Evolutionary conservation across 306 rosid species (phyloP), one percentile per base, ranked within the genome.

Genomic region (Castanea sativa): DNA sequence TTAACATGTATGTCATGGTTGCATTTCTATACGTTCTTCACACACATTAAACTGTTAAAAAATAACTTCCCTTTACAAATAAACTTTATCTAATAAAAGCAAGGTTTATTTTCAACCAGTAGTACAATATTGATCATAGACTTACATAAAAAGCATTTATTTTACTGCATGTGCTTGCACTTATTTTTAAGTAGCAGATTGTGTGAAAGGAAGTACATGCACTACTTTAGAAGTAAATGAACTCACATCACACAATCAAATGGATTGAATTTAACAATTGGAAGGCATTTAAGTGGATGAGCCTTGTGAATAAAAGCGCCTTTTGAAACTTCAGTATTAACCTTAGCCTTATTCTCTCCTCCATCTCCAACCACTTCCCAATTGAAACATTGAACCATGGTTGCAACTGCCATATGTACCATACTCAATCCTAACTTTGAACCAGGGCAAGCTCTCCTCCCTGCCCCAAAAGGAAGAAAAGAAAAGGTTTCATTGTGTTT

Each of bases 351-450:
- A 9, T 2, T 1, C 14, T 45, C 78, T 12, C 33, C 85, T 30
- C 84, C 87, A 80, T 84, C 86, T 82, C 71, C 63, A 57, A 80
- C 85, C 73, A 81, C 73, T 59, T 85, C 76, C 90, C 87, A 87
- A 79, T 89, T 86, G 76, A 89, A 89, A 74, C 91, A 89, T 59
- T 89, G 91, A 73, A 89, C 86, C 90, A 87, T 61, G 32, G 83
- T 75, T 51, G 87, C 88, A 74, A 87, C 9, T 32, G 80, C 67
- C 1, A 74, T 75, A 60, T 63, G 76, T 30, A 83, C 76, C 71
- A 87, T 35, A 43, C 16, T 69, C 25, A 82, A 79, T 20, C 86
- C 91, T 52, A 90, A 71, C 8, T 77, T 33, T 27, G 89, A 82
- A 11, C 93, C 87, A 0, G 87, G 91, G 45, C 90, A 87, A 2